A percentile compares a stretch with the other conserved stretches of the same genome.
These are phyloP conservation scores for Starmerella sirachaensis DNA, from an alignment of 805 yeast species.

Conservation along the genomic window DNA sequence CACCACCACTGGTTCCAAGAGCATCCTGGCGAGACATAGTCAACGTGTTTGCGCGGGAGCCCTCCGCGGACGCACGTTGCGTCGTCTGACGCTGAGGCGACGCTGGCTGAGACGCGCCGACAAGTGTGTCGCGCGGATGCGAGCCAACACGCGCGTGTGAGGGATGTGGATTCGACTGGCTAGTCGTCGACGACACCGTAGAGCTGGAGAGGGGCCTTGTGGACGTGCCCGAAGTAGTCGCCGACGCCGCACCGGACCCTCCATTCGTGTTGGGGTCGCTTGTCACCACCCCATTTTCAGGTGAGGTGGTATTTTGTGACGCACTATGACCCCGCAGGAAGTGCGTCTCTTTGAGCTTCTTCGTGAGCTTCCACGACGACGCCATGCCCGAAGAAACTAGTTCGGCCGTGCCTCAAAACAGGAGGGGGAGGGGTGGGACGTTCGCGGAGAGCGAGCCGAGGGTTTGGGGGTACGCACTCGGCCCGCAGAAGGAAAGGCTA, in stretches of 20 bases:
- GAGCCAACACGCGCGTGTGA: no score
- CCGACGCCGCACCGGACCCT: background rate
- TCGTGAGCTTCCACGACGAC: slow-evolving; percentile 37
- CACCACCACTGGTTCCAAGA: slow-evolving; percentile 1
- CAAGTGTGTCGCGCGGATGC: slow-evolving; percentile 15
- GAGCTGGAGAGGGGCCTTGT: background rate
- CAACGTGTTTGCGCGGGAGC: slow-evolving; percentile 16
- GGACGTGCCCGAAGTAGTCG: no score
- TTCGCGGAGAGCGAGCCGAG: no score
- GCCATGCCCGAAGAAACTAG: no score
- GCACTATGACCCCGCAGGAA: slow-evolving; percentile 21
- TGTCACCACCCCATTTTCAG: no score
- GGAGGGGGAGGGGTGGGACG: no score
- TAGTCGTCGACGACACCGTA: background rate
- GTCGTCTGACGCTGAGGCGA: background rate
- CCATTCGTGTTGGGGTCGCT: background rate
- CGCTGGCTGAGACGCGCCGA: slow-evolving; percentile 7
- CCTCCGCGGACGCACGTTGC: background rate
- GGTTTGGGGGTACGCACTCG: no score
- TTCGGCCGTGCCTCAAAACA: no score
- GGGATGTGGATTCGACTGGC: no score
- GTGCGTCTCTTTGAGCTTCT: slow-evolving; percentile 35
- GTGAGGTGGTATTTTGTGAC: no score
- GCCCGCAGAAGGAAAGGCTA: no score
- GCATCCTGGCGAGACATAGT: background rate